A percentile compares a stretch with the other conserved stretches of the same genome.
phyloP scores from a whole-genome alignment of 1,139 yeast species.

The Saccharomyces hybrid region DNA sequence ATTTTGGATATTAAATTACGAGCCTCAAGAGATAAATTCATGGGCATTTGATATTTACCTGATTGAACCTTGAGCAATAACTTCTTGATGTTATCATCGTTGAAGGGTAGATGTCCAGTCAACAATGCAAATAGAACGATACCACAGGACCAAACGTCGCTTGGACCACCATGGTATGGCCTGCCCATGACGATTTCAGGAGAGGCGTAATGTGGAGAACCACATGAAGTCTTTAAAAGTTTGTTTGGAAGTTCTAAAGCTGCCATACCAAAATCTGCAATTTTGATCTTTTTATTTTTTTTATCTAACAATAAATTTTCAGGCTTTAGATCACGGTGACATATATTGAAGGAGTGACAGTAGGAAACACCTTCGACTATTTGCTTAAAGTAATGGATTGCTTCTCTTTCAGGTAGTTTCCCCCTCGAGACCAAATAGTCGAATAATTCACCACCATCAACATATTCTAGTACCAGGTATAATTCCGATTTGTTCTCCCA shows the following conservation, averaged over 20 bases:
- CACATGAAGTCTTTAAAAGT: slow-evolving; percentile 24
- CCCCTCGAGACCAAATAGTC: slow-evolving; percentile 74
- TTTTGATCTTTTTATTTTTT: slow-evolving; percentile 53
- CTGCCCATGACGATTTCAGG: slow-evolving; percentile 79
- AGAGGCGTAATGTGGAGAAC: slow-evolving; percentile 83
- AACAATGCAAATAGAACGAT: slow-evolving; percentile 68
- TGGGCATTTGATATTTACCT: slow-evolving; percentile 68
- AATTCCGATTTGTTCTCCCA: slow-evolving; percentile 78
- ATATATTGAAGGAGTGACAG: slow-evolving; percentile 72
- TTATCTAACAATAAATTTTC: slow-evolving; percentile 66
- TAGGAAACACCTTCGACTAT: slow-evolving; percentile 70
- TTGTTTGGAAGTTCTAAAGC: slow-evolving; percentile 69
- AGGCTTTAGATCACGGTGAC: slow-evolving; percentile 77
- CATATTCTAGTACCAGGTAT: slow-evolving; percentile 68
- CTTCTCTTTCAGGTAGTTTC: slow-evolving; percentile 68
- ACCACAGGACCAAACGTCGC: slow-evolving; percentile 86
- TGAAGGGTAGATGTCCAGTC: slow-evolving; percentile 79
- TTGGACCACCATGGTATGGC: slow-evolving; percentile 73
- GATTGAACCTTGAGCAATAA: slow-evolving; percentile 65
- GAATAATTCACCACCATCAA: slow-evolving; percentile 29
- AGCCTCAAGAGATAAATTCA: slow-evolving; percentile 71
- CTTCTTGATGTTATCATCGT: slow-evolving; percentile 69
- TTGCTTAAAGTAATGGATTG: slow-evolving; percentile 68
- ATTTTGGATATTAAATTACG: slow-evolving; percentile 75
- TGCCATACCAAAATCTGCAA: slow-evolving; percentile 87